Percentiles rank a stretch among this genome's conserved stretches.
phyloP scores from a whole-genome alignment of 2,329 filamentous ascomycete species.

The Plectosphaerella plurivora region DNA sequence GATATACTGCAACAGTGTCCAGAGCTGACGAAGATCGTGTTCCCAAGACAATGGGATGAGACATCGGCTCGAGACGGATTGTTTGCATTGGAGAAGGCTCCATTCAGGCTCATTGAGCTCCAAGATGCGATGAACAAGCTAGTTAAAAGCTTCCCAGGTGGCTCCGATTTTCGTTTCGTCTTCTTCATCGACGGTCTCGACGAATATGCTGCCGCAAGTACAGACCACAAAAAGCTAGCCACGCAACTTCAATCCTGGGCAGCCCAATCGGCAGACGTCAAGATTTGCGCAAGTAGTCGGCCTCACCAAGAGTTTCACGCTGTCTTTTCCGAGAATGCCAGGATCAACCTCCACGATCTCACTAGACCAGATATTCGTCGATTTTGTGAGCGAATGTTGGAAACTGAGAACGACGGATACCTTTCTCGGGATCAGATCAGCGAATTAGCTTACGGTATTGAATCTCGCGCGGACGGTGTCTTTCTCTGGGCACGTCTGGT shows the following conservation, averaged over 20 bases:
- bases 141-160: not conserved
- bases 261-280: not conserved
- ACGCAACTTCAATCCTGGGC: not conserved
- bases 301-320: conserved; percentile 1
- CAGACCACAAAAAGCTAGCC: not conserved
- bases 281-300: conserved; percentile 1
- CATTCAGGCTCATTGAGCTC: too few relatives aligned
- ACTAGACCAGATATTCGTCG: not conserved
- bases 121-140: not conserved
- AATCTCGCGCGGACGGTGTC: not conserved
- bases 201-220: not conserved
- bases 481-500: conserved; percentile 3
- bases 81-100: too few relatives aligned
- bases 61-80: too few relatives aligned
- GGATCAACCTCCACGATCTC: not conserved
- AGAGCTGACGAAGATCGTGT: too few relatives aligned
- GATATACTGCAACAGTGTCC: conserved; percentile 8
- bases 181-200: conserved; percentile 7
- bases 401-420: not conserved
- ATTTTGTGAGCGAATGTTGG: not conserved
- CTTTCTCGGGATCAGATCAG: not conserved
- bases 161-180: not conserved
- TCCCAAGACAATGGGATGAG: too few relatives aligned
- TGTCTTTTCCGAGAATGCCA: not conserved
- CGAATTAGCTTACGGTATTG: not conserved